Evolutionary conservation across 495 filamentous ascomycete species (phyloP).

Genomic region (Staphylotrichum tortipilum): DNA sequence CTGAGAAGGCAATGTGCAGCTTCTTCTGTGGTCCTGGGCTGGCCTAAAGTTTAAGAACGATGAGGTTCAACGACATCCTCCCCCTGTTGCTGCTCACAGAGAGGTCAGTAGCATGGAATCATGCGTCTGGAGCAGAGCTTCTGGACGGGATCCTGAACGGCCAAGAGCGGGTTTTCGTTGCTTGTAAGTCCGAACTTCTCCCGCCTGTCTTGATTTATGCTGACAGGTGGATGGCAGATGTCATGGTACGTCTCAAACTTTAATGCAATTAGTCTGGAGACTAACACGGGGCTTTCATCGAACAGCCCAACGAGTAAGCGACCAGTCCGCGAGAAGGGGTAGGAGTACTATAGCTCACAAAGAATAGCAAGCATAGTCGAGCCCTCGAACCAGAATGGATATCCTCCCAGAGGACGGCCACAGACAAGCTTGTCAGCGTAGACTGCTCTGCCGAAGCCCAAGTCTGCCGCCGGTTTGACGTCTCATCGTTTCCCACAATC

Average conservation of each 20-base stretch:
- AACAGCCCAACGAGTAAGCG: background rate
- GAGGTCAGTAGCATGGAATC: conserved; percentile 27
- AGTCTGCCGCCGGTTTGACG: conserved; percentile 30
- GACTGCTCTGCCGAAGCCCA: conserved; percentile 33
- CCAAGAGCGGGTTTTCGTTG: conserved; percentile 31
- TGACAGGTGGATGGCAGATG: background rate
- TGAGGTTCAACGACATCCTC: background rate
- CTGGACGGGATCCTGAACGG: conserved; percentile 21
- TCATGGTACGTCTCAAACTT: background rate
- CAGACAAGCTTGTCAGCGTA: conserved; percentile 28
- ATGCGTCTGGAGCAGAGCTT: conserved; percentile 24
- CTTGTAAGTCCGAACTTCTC: conserved; percentile 28
- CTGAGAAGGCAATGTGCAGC: too few relatives aligned
- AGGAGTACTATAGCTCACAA: background rate
- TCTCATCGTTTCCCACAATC: conserved; percentile 42
- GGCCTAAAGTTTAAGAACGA: background rate
- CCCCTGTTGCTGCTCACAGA: conserved; percentile 3
- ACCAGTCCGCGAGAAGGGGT: background rate
- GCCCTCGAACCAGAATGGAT: conserved; percentile 34
- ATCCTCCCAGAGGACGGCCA: conserved; percentile 18
- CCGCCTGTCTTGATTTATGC: too few relatives aligned
- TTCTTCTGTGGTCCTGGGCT: too few relatives aligned
- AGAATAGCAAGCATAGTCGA: conserved; percentile 26
- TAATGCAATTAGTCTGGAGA: background rate
- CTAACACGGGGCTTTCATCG: background rate